phyloP scores from a whole-genome alignment of 768 basidiomycete genomes.

The Coprinopsis sp. region DNA sequence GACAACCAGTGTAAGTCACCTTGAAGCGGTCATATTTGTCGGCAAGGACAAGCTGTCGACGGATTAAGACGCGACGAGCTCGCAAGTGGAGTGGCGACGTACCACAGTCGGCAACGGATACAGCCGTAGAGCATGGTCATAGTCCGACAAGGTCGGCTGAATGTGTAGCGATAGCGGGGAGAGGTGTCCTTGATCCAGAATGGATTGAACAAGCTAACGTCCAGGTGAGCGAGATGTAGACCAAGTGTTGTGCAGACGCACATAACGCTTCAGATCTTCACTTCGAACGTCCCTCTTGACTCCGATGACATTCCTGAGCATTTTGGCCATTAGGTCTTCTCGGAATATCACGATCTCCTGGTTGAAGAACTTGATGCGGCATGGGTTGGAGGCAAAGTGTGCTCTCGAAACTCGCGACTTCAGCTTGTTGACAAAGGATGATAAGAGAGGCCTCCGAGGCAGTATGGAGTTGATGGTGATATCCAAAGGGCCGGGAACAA shows the following conservation, averaged over 20 bases:
- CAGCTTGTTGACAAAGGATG: slow-evolving; percentile 66
- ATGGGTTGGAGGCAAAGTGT: slow-evolving; percentile 86
- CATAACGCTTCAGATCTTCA: slow-evolving; percentile 84
- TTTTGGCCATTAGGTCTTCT: slow-evolving; percentile 89
- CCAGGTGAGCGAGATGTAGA: neutral
- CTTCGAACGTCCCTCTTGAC: slow-evolving; percentile 77
- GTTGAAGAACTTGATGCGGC: slow-evolving; percentile 89
- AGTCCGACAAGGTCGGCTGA: slow-evolving; percentile 84
- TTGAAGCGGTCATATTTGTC: slow-evolving; percentile 97
- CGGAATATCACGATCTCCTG: slow-evolving; percentile 94
- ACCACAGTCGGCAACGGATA: slow-evolving; percentile 94
- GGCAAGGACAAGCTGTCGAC: slow-evolving; percentile 75
- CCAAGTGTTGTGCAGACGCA: slow-evolving; percentile 32
- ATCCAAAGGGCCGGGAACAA: slow-evolving; percentile 93
- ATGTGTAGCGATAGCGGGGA: slow-evolving; percentile 79
- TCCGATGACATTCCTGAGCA: slow-evolving; percentile 88
- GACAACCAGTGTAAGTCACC: slow-evolving; percentile 95
- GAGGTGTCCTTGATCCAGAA: slow-evolving; percentile 94
- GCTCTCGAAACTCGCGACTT: slow-evolving; percentile 71
- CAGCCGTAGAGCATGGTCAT: slow-evolving; percentile 85
- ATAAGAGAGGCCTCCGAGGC: slow-evolving; percentile 78
- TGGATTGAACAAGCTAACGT: slow-evolving; percentile 85
- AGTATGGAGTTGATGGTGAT: slow-evolving; percentile 75
- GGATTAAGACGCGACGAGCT: neutral
- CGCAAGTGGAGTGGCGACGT: slow-evolving; percentile 24